Base-by-base conservation (phyloP, 768 basidiomycete species). In the Mycena vitilis region DNA sequence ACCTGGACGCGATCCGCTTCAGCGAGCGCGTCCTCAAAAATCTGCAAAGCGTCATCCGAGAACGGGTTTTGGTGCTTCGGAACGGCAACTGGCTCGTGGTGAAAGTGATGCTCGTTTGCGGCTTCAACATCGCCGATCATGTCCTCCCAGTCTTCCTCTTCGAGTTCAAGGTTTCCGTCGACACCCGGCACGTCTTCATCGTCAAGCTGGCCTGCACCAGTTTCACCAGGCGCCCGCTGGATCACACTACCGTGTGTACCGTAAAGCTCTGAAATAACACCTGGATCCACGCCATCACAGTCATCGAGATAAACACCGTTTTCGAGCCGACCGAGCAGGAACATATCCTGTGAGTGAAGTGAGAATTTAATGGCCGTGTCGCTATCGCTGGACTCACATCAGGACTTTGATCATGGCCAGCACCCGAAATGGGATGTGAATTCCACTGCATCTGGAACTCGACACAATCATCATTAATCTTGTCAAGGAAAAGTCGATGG, bases 361-460 rank as follows among this genome's bases (percentile, higher is more conserved):
- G 40, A 0, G 13, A 22, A 18, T 10, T 23, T 12, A 25, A 44
- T 23, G 5, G 15, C 30, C 30, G 30, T 30, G 42, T 25, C 44
- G 30, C 30, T 30, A 30, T 30, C 2, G 30, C 30, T 30, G 30
- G 30, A 49, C 18, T n/a, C 36, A 68, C 57, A 12, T 70, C 20
- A 11, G 68, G 68, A 20, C 61, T 63, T 36, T 63, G 49, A 49
- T 75, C 65, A 15, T 72, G 63, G n/a, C 64, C 71, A 11, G 36
- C 56, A 10, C 71, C 74, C 15, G 66, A 73, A n/a, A 80, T 73
- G 1, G 75, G 71, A 44, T 81, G 64, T 20, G 36, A 22, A 54
- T 64, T 64, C 63, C 63, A 64, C 13, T 77, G 71, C 8, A 62
- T 4, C 9, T 65, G 72, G 56, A 81, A 69, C 0, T 53, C 16